A percentile compares a stretch with the other conserved stretches of the same genome.
phyloP scores from a whole-genome alignment of 768 basidiomycete species.

The Kwoniella botswanensis region DNA sequence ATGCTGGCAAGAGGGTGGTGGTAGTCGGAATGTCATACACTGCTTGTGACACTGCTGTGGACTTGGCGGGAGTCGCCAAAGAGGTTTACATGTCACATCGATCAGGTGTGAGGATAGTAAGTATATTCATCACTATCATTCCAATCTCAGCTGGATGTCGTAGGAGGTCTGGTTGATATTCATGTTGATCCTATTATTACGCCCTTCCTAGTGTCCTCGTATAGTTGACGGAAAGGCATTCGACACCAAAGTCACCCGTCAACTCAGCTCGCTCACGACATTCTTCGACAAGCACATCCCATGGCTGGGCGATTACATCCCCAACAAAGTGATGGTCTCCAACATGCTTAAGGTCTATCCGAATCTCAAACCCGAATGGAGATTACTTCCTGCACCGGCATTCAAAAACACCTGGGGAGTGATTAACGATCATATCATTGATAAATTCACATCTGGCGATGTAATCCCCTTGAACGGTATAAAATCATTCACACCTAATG shows the following conservation, averaged over 20 bases:
- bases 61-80: conserved; percentile 3
- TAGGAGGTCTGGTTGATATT: no score
- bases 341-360: conserved; percentile 4
- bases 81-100: conserved; percentile 30
- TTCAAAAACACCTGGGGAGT: conserved; percentile 1
- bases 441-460: conserved; percentile 5
- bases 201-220: conserved; percentile 1
- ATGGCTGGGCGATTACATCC: background rate
- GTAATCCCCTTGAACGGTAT: conserved; percentile 14
- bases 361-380: conserved; percentile 19
- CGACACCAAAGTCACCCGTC: conserved; percentile 17
- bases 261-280: background rate
- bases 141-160: no score
- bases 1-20: conserved; percentile 19
- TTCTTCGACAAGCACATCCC: conserved; percentile 1
- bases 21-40: conserved; percentile 27
- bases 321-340: background rate
- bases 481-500: conserved; percentile 2
- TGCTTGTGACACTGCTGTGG: conserved; percentile 23
- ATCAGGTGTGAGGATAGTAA: conserved; percentile 19
- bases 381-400: conserved; percentile 24
- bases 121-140: background rate
- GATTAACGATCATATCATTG: conserved; percentile 17
- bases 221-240: conserved; percentile 1
- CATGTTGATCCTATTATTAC: no score